These are phyloP conservation scores for Cutaneotrichosporon dermatis DNA, from an alignment of 1,284 basidiomycete genomes.

Conservation along the genomic window DNA sequence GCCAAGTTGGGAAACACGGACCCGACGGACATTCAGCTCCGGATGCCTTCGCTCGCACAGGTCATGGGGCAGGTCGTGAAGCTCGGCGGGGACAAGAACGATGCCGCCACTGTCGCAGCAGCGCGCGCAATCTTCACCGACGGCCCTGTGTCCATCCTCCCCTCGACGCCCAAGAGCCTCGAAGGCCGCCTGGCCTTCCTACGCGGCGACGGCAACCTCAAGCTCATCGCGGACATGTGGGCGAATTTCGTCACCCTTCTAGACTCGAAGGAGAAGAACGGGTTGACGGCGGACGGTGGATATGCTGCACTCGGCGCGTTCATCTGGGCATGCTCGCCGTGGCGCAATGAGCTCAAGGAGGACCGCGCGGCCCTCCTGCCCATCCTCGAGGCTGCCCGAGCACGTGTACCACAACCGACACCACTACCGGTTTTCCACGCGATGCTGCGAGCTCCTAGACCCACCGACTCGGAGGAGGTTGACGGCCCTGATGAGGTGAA, in stretches of 20 bases:
- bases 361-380: constrained; percentile 2
- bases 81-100: neutral
- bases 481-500: neutral
- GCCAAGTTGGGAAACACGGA: constrained; percentile 2
- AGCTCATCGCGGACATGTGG: neutral
- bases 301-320: constrained; percentile 2
- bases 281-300: neutral
- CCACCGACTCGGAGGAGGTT: neutral
- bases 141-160: neutral
- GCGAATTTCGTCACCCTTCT: neutral
- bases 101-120: neutral
- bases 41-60: neutral
- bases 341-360: neutral
- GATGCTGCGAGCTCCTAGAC: constrained; percentile 2
- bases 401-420: constrained; percentile 16
- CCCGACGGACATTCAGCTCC: neutral
- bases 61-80: neutral
- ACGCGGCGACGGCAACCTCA: constrained; percentile 1
- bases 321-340: constrained; percentile 2
- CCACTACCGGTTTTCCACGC: constrained; percentile 20
- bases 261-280: neutral
- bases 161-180: constrained; percentile 1
- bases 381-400: constrained; percentile 1
- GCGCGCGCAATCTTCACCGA: neutral
- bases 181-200: constrained; percentile 6